These are phyloP conservation scores for Populus ilicifolia DNA, from an alignment of 345 rosid species.

Conservation along the genomic window DNA sequence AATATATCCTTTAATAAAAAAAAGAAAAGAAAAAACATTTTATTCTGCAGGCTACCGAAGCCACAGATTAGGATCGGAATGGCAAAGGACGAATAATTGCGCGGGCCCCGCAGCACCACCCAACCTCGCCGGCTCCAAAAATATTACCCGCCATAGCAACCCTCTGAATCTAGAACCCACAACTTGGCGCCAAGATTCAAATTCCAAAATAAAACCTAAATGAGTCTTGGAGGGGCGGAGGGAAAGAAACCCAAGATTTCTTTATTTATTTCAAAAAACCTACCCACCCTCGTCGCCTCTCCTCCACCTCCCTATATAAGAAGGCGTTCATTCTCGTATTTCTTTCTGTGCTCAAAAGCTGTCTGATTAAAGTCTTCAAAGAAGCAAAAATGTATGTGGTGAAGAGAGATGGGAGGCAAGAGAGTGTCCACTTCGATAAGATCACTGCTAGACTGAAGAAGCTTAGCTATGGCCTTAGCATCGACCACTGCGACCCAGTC, in stretches of 20 bases:
- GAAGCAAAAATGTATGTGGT: slow-evolving; percentile 64
- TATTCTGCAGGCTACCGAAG: no score
- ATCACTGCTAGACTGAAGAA: slow-evolving; percentile 94
- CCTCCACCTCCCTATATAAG: not conserved
- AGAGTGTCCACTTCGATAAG: slow-evolving; percentile 92
- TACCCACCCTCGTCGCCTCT: not conserved
- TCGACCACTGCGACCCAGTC: slow-evolving; percentile 94
- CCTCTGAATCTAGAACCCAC: not conserved
- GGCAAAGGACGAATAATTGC: not conserved
- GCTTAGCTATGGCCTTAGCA: slow-evolving; percentile 83
- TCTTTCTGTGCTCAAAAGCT: not conserved
- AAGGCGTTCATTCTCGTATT: not conserved
- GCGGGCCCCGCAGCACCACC: not conserved
- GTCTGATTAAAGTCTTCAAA: slow-evolving; percentile 3
- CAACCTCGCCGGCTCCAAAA: not conserved
- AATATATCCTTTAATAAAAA: no score
- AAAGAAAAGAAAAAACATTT: no score
- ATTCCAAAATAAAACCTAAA: not conserved
- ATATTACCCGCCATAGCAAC: not conserved
- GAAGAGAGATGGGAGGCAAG: slow-evolving; percentile 89
- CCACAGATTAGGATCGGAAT: no score
- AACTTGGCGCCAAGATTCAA: slow-evolving; percentile 2
- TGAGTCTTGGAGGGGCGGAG: not conserved
- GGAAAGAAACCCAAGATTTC: not conserved
- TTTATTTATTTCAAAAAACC: not conserved